These are phyloP conservation scores for Tulasnella sp. DNA, from an alignment of 768 basidiomycete genomes.

Conservation along the genomic window DNA sequence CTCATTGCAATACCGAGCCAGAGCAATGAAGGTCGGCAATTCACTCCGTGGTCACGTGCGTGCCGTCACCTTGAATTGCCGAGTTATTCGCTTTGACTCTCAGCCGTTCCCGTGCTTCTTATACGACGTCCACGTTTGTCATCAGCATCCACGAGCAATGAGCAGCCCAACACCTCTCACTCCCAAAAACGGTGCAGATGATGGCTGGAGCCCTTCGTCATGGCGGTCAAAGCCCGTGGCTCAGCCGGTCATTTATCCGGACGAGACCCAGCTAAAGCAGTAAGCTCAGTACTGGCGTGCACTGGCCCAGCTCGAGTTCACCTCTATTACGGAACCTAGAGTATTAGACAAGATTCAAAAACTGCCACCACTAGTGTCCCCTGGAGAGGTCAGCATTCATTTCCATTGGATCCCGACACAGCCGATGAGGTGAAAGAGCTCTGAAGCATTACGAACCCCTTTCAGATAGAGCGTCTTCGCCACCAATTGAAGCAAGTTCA, in stretches of 20 bases:
- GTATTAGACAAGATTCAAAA: slow-evolving; percentile 68
- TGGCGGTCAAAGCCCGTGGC: slow-evolving; percentile 73
- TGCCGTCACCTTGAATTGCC: background rate
- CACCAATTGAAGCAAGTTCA: slow-evolving; percentile 75
- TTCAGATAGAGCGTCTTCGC: slow-evolving; percentile 72
- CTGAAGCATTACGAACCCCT: background rate
- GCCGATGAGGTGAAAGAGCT: no score
- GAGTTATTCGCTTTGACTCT: background rate
- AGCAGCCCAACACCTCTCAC: background rate
- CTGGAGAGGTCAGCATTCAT: slow-evolving; percentile 63
- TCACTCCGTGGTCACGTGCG: background rate
- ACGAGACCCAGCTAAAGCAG: slow-evolving; percentile 33
- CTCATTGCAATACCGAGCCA: no score
- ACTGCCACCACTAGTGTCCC: slow-evolving; percentile 86
- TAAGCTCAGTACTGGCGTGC: background rate
- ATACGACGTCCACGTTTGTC: background rate
- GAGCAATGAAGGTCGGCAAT: no score
- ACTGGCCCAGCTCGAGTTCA: background rate
- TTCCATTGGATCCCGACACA: background rate
- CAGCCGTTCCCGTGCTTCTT: background rate
- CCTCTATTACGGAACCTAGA: slow-evolving; percentile 34
- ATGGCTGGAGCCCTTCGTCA: slow-evolving; percentile 61
- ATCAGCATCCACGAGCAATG: background rate
- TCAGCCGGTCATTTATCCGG: slow-evolving; percentile 65
- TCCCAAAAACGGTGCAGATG: background rate